Base-by-base conservation (phyloP, 2,329 filamentous ascomycete genomes). In the Botrytis hyacinthi region DNA sequence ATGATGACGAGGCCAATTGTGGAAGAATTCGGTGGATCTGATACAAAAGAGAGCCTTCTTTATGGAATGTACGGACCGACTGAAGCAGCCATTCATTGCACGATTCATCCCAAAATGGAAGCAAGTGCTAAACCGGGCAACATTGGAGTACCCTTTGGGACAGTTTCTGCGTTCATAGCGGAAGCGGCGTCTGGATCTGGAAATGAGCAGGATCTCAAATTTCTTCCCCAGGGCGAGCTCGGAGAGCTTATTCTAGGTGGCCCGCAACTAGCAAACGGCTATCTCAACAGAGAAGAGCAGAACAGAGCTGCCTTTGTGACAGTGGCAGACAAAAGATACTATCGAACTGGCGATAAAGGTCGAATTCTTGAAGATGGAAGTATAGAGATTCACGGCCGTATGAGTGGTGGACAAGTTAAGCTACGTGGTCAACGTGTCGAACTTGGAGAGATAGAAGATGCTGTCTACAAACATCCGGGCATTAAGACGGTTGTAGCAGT, bases 51-150 rank as follows among this genome's bases (percentile, higher is more conserved):
- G 54, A 91, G 92, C 77, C 90, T 97, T 61, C 85, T 98, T 0
- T 95, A 93, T 87, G 95, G 91, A 48, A 97, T 97, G 94, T 98
- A 98, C 80, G 95, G 95, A 0, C 95, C 95, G 1, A 98, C 95
- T 0, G 95, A 98, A 83, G 93, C 93, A 12, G 90, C 94, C 0
- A 97, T 98, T 73, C 95, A 98, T 80, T 98, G 93, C 80, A 97
- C 93, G 0, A 82, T 96, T 7, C 91, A 93, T 76, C 84, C 90
- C 0, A 83, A 85, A 0, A 91, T 97, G 78, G 80, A 83, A 9
- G 84, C 85, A 7, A 81, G 82, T 32, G 88, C 87, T 12, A 85
- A 88, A 4, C 88, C 90, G 8, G 87, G 88, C 5, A 92, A 90
- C 67, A 96, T 97, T 76, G 95, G 95, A 0, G 81, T 89, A 10